Evolutionary conservation across 164 flowering plant genomes (phyloP).

Genomic region (Liquidambar formosana): DNA sequence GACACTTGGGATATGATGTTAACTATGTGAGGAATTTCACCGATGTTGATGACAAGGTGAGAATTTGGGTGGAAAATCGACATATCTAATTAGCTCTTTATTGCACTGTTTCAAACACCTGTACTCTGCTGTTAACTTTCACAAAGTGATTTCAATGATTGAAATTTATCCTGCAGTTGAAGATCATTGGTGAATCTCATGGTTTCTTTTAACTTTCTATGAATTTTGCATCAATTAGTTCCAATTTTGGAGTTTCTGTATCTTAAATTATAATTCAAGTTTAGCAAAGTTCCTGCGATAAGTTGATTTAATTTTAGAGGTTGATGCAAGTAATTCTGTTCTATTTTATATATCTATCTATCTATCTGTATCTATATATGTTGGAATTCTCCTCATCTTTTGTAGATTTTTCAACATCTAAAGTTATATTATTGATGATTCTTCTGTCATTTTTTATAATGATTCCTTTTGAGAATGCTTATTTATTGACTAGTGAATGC

Average conservation of each 20-base stretch:
- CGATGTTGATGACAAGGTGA: conserved; percentile 96
- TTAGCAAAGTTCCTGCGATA: background rate
- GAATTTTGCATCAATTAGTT: too few relatives aligned
- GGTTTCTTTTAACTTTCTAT: too few relatives aligned
- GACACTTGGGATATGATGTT: conserved; percentile 78
- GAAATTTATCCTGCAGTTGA: too few relatives aligned
- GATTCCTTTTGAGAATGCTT: background rate
- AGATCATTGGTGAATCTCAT: too few relatives aligned
- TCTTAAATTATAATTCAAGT: background rate
- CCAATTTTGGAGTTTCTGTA: background rate
- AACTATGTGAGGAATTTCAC: conserved; percentile 89
- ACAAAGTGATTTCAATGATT: too few relatives aligned
- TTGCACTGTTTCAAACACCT: too few relatives aligned
- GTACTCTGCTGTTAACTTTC: too few relatives aligned
- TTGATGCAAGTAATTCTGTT: background rate
- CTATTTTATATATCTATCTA: background rate
- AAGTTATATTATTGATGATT: too few relatives aligned
- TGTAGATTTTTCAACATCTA: too few relatives aligned
- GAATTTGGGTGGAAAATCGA: conserved; percentile 9
- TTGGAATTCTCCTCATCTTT: background rate
- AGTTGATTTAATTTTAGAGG: background rate
- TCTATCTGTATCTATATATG: too few relatives aligned
- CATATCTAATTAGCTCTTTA: too few relatives aligned
- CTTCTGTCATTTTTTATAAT: too few relatives aligned
- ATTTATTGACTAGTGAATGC: background rate